Evolutionary conservation across 495 filamentous ascomycete species (phyloP).

Genomic region (Neurospora sp.): DNA sequence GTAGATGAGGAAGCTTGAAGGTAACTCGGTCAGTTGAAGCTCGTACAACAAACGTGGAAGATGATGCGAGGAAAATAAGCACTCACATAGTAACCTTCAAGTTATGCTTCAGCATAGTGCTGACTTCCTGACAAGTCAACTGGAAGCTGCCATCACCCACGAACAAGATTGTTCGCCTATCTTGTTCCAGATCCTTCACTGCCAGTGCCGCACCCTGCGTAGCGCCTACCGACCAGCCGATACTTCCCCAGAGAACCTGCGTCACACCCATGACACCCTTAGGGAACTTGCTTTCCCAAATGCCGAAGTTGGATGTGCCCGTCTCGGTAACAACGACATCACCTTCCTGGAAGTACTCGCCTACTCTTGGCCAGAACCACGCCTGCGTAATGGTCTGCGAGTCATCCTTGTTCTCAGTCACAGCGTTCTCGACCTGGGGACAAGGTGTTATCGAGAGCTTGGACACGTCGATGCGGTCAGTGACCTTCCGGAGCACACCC

Average conservation of each 20-base stretch:
- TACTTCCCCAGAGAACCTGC: conserved; percentile 84
- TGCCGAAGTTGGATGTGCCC: conserved; percentile 82
- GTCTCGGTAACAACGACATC: conserved; percentile 86
- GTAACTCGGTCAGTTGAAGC: neutral
- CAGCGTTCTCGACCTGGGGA: conserved; percentile 45
- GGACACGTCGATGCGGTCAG: conserved; percentile 47
- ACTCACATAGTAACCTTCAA: conserved; percentile 71
- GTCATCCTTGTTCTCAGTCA: conserved; percentile 42
- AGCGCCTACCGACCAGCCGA: conserved; percentile 72
- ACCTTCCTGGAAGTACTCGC: conserved; percentile 61
- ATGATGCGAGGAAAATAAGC: no score
- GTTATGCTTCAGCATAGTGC: conserved; percentile 70
- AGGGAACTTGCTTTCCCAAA: conserved; percentile 81
- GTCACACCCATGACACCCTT: conserved; percentile 62
- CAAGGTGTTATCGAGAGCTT: conserved; percentile 38
- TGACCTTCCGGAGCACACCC: conserved; percentile 69
- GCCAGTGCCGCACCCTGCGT: conserved; percentile 69
- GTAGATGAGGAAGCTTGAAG: conserved; percentile 56
- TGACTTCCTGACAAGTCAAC: conserved; percentile 75
- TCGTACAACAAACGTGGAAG: neutral
- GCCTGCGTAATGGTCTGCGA: conserved; percentile 60
- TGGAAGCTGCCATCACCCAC: conserved; percentile 85
- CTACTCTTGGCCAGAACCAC: conserved; percentile 78
- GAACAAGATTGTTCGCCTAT: conserved; percentile 66
- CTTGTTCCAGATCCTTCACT: conserved; percentile 43